Evolutionary conservation across 768 basidiomycete species (phyloP), one percentile per base, ranked within the genome.

Genomic region (Amanita pseudoporphyria): DNA sequence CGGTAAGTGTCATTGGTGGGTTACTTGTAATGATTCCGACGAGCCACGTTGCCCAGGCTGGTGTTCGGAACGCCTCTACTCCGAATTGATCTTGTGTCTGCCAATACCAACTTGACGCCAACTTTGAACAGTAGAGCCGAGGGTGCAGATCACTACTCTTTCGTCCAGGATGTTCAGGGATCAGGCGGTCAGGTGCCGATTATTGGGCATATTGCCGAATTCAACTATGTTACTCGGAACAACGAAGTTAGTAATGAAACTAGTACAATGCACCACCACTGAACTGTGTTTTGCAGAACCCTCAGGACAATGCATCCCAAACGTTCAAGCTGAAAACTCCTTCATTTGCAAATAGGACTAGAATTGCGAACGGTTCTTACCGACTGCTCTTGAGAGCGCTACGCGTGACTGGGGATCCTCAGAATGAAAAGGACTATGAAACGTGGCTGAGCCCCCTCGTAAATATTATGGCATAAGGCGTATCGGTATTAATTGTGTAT

Each of bases 371-470:
- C 48, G 73, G 74, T 0, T 49, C 53, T 6, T 75, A 72, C 56
- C 65, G 67, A 26, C 19, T 70, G 22, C 62, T 74, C 18, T 36
- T 73, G 5, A 65, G 72, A 3, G 68, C 70, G 0, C 54, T 75
- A 47, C 65, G 54, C 44, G 72, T 74, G 3, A 73, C 72, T 7
- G 73, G 72, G 0, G 54, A 75, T 50, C 60, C 68, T 16, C 60
- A 53, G n/a, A 67, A 62, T 19, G 67, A 73, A 52, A 64, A 61
- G 21, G 71, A 75, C 54, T 74, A 67, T 43, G 73, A 76, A 47
- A 69, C 66, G 44, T 76, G 67, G 68, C 57, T 74, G 51, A 72
- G 73, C 50, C 70, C 71, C 10, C 60, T 73, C 45, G 79, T 78
- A 1, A 77, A 76, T 37, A 73, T 69, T 30, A 6, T 5, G 24